A percentile compares a stretch with the other conserved stretches of the same genome.
Conservation (phyloP, 192 early-diverging fungal species). For the Entomortierella chlamydospora region DNA sequence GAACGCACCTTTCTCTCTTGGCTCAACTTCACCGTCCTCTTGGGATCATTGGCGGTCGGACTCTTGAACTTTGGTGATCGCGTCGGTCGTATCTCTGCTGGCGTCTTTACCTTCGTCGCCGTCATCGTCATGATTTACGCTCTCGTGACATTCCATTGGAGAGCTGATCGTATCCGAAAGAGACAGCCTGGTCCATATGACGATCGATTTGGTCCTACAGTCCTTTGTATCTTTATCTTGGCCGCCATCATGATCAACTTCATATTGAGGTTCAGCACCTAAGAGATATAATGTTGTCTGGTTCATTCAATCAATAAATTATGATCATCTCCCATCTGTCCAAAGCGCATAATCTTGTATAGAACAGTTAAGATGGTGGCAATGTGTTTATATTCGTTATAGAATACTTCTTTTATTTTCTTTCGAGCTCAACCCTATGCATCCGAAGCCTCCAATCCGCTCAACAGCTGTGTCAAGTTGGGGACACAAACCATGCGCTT, state of each 20-base stretch:
- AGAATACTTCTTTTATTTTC: too few species aligned
- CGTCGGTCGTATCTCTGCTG: slow-evolving; percentile 67
- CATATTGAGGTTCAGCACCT: slow-evolving; percentile 33
- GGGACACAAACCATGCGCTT: slow-evolving; percentile 72
- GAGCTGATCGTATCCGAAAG: slow-evolving; percentile 74
- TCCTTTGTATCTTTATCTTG: slow-evolving; percentile 75
- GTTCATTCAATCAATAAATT: too few species aligned
- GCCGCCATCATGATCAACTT: slow-evolving; percentile 79
- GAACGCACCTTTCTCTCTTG: slow-evolving; percentile 93
- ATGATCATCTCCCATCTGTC: too few species aligned
- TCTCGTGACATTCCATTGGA: slow-evolving; percentile 78
- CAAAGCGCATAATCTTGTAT: too few species aligned
- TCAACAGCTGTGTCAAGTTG: slow-evolving; percentile 63
- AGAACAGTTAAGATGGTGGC: too few species aligned
- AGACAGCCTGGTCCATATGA: slow-evolving; percentile 80
- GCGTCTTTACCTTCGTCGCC: slow-evolving; percentile 67
- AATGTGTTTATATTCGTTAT: neutral
- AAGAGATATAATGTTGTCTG: too few species aligned
- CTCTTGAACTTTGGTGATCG: slow-evolving; percentile 86
- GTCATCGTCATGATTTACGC: slow-evolving; percentile 86
- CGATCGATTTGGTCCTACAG: slow-evolving; percentile 78
- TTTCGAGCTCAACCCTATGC: too few species aligned
- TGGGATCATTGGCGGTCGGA: slow-evolving; percentile 82
- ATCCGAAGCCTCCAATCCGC: slow-evolving; percentile 33
- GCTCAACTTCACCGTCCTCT: slow-evolving; percentile 85